These are phyloP conservation scores for Cymbopogon flexuosus DNA, from an alignment of 202 grass and related monocot genomes.

Conservation along the genomic window DNA sequence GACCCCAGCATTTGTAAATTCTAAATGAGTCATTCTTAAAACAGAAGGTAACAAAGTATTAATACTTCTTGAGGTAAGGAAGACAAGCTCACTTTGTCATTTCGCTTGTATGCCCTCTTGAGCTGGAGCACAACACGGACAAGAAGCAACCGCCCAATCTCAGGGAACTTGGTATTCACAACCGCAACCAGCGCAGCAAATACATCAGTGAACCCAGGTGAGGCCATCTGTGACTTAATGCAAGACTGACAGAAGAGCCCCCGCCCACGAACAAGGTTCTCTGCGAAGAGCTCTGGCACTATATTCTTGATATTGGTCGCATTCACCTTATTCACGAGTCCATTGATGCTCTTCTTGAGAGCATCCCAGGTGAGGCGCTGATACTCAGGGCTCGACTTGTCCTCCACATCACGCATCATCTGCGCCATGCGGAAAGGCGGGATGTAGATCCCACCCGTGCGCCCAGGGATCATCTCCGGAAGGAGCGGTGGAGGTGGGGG, in stretches of 20 bases:
- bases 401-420: constrained; percentile 87
- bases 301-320: constrained; percentile 96
- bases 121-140: constrained; percentile 78
- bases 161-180: constrained; percentile 92
- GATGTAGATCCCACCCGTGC: constrained; percentile 88
- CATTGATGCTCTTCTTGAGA: constrained; percentile 89
- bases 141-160: constrained; percentile 68
- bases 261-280: constrained; percentile 85
- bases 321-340: constrained; percentile 87
- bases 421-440: constrained; percentile 82
- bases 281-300: constrained; percentile 69
- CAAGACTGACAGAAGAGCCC: constrained; percentile 92
- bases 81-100: constrained; percentile 49
- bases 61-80: neutral
- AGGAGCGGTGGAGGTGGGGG: constrained; percentile 43
- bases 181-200: constrained; percentile 71
- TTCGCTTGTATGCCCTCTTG: constrained; percentile 90
- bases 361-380: constrained; percentile 92
- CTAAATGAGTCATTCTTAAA: neutral
- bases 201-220: constrained; percentile 83
- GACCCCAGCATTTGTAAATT: neutral
- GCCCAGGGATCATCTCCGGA: constrained; percentile 53
- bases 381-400: constrained; percentile 72
- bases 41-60: neutral
- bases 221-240: constrained; percentile 92